Evolutionary conservation across 768 basidiomycete genomes (phyloP).

Genomic region (Tylopilus felleus): DNA sequence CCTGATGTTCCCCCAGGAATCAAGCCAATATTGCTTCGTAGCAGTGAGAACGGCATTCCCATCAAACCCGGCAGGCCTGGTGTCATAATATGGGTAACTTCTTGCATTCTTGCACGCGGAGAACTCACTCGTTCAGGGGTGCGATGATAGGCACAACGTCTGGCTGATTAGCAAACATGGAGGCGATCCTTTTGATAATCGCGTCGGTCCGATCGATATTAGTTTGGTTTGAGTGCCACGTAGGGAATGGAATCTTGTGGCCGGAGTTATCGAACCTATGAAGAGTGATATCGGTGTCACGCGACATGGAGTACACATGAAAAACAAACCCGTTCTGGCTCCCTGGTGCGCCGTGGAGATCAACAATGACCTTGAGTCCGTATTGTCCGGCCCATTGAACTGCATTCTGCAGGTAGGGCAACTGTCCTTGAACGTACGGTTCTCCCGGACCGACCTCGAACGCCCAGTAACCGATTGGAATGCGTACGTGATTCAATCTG

Average conservation of each 20-base stretch:
- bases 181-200: conserved; percentile 60
- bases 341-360: conserved; percentile 78
- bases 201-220: conserved; percentile 67
- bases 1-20: conserved; percentile 76
- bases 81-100: background rate
- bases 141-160: conserved; percentile 65
- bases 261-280: conserved; percentile 81
- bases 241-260: conserved; percentile 53
- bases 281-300: conserved; percentile 4
- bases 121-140: conserved; percentile 70
- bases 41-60: conserved; percentile 49
- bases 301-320: background rate
- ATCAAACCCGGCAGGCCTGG: conserved; percentile 73
- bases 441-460: conserved; percentile 77
- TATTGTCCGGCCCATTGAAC: conserved; percentile 66
- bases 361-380: conserved; percentile 78
- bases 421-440: conserved; percentile 75
- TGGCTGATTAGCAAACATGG: conserved; percentile 52
- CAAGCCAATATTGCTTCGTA: conserved; percentile 61
- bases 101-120: background rate
- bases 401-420: conserved; percentile 64
- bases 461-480: conserved; percentile 91
- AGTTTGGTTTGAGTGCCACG: conserved; percentile 64
- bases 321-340: conserved; percentile 71
- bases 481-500: conserved; percentile 77